Evolutionary conservation across 257 asterid genomes (phyloP).

Genomic region (Plantago elongata): DNA sequence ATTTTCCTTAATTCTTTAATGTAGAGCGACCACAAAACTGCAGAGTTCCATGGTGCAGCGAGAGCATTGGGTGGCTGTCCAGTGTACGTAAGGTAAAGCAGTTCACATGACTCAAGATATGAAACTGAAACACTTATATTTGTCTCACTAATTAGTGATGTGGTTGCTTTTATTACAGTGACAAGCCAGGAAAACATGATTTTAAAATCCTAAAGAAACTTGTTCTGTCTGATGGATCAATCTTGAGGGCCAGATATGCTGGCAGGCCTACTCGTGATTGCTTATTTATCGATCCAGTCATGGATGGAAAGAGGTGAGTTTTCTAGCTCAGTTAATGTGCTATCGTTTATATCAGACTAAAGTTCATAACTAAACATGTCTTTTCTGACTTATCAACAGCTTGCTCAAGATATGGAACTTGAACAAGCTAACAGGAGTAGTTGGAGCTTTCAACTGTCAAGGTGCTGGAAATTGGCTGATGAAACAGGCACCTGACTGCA

Average conservation of each 20-base stretch:
- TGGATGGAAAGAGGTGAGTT: constrained; percentile 53
- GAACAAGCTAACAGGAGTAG: constrained; percentile 51
- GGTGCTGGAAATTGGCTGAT: constrained; percentile 61
- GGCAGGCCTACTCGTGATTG: constrained; percentile 64
- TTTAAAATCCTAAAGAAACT: constrained; percentile 55
- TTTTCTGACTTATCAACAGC: constrained; percentile 27
- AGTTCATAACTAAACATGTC: neutral
- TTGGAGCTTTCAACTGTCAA: constrained; percentile 74
- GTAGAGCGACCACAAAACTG: constrained; percentile 41
- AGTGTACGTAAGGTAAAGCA: constrained; percentile 46
- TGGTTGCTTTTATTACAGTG: constrained; percentile 24
- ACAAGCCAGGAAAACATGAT: constrained; percentile 52
- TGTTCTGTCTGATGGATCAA: constrained; percentile 62
- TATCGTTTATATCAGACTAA: neutral
- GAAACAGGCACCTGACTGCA: constrained; percentile 30
- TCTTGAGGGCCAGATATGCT: constrained; percentile 51
- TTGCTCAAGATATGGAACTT: constrained; percentile 72
- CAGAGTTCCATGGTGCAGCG: constrained; percentile 56
- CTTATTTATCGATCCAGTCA: constrained; percentile 52
- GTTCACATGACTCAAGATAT: neutral
- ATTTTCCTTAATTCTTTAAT: neutral
- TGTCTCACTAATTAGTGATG: neutral
- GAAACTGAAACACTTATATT: neutral
- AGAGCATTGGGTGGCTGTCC: constrained; percentile 62
- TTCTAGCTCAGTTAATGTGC: too few species aligned